Conservation (phyloP, 1,284 basidiomycete species). For the Wolfiporia cocos region DNA sequence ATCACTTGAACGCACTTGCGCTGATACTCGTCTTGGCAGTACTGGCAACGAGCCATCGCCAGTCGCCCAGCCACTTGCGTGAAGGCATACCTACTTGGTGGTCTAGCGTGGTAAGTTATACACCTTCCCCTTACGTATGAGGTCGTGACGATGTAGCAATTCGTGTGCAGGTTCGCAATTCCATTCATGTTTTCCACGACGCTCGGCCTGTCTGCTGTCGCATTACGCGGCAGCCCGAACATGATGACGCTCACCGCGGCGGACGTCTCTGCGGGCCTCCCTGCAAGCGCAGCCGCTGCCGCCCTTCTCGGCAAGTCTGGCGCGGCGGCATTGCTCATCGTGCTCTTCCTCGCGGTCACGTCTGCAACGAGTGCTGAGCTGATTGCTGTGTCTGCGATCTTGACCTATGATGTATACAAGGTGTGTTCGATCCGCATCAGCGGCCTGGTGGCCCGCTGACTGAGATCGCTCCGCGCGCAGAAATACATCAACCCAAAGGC, state of each 20-base stretch:
- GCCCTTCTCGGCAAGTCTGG: slow-evolving; percentile 76
- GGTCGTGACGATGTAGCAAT: background rate
- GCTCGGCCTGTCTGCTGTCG: slow-evolving; percentile 78
- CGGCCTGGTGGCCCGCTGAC: too few relatives aligned
- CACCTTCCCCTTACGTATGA: background rate
- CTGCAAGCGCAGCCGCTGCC: slow-evolving; percentile 75
- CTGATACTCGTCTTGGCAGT: slow-evolving; percentile 29
- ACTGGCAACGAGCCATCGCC: slow-evolving; percentile 88
- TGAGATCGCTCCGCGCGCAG: too few relatives aligned
- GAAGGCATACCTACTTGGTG: slow-evolving; percentile 85
- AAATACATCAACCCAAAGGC: slow-evolving; percentile 55
- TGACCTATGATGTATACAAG: slow-evolving; percentile 78
- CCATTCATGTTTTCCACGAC: slow-evolving; percentile 79
- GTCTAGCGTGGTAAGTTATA: slow-evolving; percentile 67
- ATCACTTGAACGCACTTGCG: too few relatives aligned
- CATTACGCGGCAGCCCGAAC: slow-evolving; percentile 65
- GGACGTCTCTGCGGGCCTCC: slow-evolving; percentile 80
- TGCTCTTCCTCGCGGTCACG: slow-evolving; percentile 82
- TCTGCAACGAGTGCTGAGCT: slow-evolving; percentile 86
- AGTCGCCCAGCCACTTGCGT: slow-evolving; percentile 78
- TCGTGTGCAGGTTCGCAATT: slow-evolving; percentile 69
- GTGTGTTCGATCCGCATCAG: slow-evolving; percentile 13
- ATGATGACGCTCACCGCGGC: slow-evolving; percentile 52
- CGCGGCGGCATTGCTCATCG: slow-evolving; percentile 62
- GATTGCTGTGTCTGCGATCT: slow-evolving; percentile 77